phyloP scores from a whole-genome alignment of 345 rosid genomes.

The Gossypium arboreum region DNA sequence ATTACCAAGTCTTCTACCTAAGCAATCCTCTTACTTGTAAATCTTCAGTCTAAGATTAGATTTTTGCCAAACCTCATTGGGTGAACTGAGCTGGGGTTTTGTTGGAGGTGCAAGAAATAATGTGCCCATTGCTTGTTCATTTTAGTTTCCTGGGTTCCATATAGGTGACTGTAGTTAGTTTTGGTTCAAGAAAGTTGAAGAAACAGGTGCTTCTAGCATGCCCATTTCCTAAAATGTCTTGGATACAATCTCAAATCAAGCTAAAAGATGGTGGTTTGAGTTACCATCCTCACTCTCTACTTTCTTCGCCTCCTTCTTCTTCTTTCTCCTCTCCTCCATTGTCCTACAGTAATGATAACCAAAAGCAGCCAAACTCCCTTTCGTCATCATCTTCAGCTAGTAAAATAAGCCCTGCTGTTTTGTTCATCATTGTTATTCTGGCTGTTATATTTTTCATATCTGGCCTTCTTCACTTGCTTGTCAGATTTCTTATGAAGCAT shows the following conservation, averaged over 20 bases:
- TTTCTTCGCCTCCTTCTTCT: constrained; percentile 33
- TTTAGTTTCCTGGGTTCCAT: constrained; percentile 26
- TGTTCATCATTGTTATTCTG: constrained; percentile 58
- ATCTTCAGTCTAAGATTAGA: constrained; percentile 21
- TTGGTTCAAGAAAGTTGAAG: constrained; percentile 19
- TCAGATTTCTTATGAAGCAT: constrained; percentile 53
- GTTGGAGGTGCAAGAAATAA: constrained; percentile 28
- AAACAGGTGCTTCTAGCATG: constrained; percentile 28
- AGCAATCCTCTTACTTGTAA: constrained; percentile 29
- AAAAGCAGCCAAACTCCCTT: constrained; percentile 22
- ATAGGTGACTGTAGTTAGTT: constrained; percentile 2
- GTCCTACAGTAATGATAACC: constrained; percentile 29
- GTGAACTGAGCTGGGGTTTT: constrained; percentile 24
- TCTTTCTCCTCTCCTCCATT: constrained; percentile 24
- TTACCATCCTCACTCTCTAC: constrained; percentile 22
- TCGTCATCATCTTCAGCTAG: constrained; percentile 35
- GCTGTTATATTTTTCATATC: constrained; percentile 63
- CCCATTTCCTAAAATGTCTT: constrained; percentile 37
- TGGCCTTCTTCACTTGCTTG: constrained; percentile 64
- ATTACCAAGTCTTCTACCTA: constrained; percentile 27
- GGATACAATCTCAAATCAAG: constrained; percentile 31
- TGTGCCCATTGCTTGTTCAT: constrained; percentile 31
- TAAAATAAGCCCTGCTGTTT: constrained; percentile 57
- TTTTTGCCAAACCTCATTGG: constrained; percentile 20
- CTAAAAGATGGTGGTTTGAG: constrained; percentile 26